phyloP scores from a whole-genome alignment of 2,329 filamentous ascomycete species.

The Colletotrichum sp. region DNA sequence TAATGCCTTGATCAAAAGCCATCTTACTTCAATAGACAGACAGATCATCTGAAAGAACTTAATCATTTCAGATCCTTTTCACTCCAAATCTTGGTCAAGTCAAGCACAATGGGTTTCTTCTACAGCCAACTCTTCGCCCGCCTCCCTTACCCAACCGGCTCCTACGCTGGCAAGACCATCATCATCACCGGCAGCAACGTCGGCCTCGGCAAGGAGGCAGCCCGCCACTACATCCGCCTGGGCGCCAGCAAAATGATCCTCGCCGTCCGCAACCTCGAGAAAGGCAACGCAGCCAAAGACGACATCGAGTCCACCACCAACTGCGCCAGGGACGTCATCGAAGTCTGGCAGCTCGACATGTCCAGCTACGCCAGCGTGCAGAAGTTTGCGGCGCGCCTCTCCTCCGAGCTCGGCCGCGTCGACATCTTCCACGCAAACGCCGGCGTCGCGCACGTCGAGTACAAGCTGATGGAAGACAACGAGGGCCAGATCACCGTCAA shows the following conservation, averaged over 20 bases:
- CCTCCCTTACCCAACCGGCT: conserved; percentile 25
- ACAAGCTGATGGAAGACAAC: conserved; percentile 42
- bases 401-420: conserved; percentile 40
- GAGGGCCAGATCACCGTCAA: conserved; percentile 58
- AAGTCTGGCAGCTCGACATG: conserved; percentile 59
- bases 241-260: conserved; percentile 21
- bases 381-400: conserved; percentile 43
- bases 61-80: background rate
- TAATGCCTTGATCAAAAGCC: fast-evolving
- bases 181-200: conserved; percentile 39
- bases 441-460: conserved; percentile 40
- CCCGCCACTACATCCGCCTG: conserved; percentile 28
- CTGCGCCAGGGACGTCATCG: conserved; percentile 30
- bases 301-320: conserved; percentile 35
- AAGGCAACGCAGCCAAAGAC: conserved; percentile 33
- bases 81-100: background rate
- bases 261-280: conserved; percentile 23
- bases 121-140: conserved; percentile 11
- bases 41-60: background rate
- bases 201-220: conserved; percentile 38
- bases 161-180: conserved; percentile 32
- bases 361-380: conserved; percentile 48
- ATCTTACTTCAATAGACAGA: background rate
- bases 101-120: background rate
- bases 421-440: conserved; percentile 49